Conservation (phyloP, 2,329 filamentous ascomycete genomes). For the Microcera coccophila region DNA sequence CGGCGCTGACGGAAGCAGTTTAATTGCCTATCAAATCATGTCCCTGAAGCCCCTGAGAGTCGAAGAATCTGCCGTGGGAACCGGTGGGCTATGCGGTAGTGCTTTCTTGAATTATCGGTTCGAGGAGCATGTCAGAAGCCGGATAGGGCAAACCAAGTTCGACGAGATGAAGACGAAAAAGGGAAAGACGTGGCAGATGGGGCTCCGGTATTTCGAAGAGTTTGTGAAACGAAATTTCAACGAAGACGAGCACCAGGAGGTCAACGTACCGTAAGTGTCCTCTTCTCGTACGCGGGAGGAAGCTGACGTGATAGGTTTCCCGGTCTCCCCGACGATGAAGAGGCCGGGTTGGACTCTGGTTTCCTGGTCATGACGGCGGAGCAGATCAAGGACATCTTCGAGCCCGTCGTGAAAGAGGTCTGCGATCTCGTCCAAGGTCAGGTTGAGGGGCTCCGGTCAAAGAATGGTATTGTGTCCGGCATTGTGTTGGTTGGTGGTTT, state of each 20-base stretch:
- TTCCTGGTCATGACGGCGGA: constrained; percentile 69
- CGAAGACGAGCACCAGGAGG: constrained; percentile 70
- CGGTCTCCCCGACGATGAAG: constrained; percentile 71
- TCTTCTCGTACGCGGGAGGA: neutral
- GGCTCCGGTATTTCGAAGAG: constrained; percentile 75
- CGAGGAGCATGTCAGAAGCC: constrained; percentile 67
- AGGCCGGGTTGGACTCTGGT: constrained; percentile 68
- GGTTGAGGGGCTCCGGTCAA: constrained; percentile 58
- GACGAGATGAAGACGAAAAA: constrained; percentile 75
- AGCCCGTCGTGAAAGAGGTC: constrained; percentile 69
- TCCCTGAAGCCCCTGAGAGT: constrained; percentile 67
- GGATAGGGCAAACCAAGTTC: constrained; percentile 64
- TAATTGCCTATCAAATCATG: constrained; percentile 79
- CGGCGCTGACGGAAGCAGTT: constrained; percentile 34
- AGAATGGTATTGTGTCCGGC: constrained; percentile 62
- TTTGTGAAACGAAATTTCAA: constrained; percentile 83
- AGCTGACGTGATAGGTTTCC: constrained; percentile 52
- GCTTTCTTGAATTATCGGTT: constrained; percentile 79
- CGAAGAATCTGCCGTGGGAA: constrained; percentile 75
- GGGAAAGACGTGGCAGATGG: constrained; percentile 76
- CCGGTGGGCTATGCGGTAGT: constrained; percentile 72
- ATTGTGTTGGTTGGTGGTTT: constrained; percentile 81
- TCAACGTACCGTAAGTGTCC: constrained; percentile 64
- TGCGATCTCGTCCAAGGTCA: constrained; percentile 66
- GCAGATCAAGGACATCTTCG: constrained; percentile 69